Evolutionary conservation across 192 early-diverging fungal genomes (phyloP).

Genomic region (Linnemannia schmuckeri): DNA sequence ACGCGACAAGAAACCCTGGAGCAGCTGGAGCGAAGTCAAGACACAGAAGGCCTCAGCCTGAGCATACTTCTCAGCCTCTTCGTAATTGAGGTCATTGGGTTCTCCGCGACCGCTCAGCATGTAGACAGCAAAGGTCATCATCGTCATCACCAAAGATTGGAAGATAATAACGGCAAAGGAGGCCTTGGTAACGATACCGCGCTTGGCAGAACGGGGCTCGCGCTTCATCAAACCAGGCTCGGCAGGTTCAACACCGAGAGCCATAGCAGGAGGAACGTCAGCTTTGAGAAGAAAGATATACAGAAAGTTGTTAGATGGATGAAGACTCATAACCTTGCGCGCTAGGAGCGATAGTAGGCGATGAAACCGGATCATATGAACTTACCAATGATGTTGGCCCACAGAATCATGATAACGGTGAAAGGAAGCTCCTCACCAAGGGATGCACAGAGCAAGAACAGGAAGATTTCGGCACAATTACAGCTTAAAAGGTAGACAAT

Average conservation of each 20-base stretch:
- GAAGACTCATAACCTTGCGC: too few relatives aligned
- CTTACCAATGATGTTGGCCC: slow-evolving; percentile 94
- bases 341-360: too few relatives aligned
- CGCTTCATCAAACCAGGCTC: slow-evolving; percentile 91
- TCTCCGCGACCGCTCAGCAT: slow-evolving; percentile 37
- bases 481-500: slow-evolving; percentile 94
- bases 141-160: slow-evolving; percentile 81
- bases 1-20: slow-evolving; percentile 88
- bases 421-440: slow-evolving; percentile 88
- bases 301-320: too few relatives aligned
- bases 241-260: slow-evolving; percentile 90
- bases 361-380: not conserved
- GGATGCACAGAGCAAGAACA: slow-evolving; percentile 83
- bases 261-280: slow-evolving; percentile 96
- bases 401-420: slow-evolving; percentile 93
- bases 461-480: slow-evolving; percentile 95
- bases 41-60: slow-evolving; percentile 81
- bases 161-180: slow-evolving; percentile 77
- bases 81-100: not conserved
- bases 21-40: slow-evolving; percentile 89
- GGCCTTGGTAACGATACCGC: slow-evolving; percentile 78
- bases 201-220: slow-evolving; percentile 79
- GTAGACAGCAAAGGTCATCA: slow-evolving; percentile 74
- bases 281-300: slow-evolving; percentile 56
- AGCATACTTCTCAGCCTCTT: slow-evolving; percentile 53